Conservation (phyloP, 140 eudicot genomes). For the Erigeron philadelphicus region DNA sequence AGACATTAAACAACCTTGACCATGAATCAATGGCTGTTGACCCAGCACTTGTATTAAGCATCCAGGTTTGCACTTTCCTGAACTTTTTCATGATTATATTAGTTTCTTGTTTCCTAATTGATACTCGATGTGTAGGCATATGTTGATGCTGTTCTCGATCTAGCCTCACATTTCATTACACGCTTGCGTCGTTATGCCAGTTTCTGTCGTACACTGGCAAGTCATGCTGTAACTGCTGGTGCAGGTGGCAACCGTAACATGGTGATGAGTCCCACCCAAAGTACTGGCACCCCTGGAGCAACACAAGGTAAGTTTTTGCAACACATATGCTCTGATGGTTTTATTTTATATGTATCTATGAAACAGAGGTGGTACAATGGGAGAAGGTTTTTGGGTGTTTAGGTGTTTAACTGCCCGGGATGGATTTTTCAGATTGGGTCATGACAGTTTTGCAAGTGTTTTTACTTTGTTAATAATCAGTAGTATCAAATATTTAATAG, state of each 20-base stretch:
- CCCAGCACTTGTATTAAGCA: slow-evolving; percentile 70
- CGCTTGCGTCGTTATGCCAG: slow-evolving; percentile 96
- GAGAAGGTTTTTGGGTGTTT: neutral
- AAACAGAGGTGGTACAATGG: neutral
- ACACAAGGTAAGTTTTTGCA: slow-evolving; percentile 51
- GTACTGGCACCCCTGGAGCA: slow-evolving; percentile 59
- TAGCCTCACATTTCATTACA: slow-evolving; percentile 94
- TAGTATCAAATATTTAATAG: no score
- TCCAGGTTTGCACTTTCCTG: slow-evolving; percentile 53
- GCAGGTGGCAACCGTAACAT: slow-evolving; percentile 77
- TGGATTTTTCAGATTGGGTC: no score
- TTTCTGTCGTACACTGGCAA: slow-evolving; percentile 96
- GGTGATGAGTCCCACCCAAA: slow-evolving; percentile 92
- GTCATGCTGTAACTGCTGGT: slow-evolving; percentile 89
- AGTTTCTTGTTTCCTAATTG: neutral
- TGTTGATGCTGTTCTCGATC: slow-evolving; percentile 95
- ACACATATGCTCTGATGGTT: slow-evolving; percentile 8
- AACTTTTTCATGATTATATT: slow-evolving; percentile 10
- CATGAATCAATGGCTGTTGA: slow-evolving; percentile 94
- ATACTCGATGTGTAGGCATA: slow-evolving; percentile 58
- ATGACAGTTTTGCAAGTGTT: no score
- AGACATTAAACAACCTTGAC: slow-evolving; percentile 67
- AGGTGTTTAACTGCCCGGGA: neutral
- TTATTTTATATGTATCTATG: neutral
- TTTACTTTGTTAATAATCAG: no score